Evolutionary conservation across 352 stramenopile species (phyloP), one percentile per base, ranked within the genome.

Genomic region (Thalassiosira pacifica): DNA sequence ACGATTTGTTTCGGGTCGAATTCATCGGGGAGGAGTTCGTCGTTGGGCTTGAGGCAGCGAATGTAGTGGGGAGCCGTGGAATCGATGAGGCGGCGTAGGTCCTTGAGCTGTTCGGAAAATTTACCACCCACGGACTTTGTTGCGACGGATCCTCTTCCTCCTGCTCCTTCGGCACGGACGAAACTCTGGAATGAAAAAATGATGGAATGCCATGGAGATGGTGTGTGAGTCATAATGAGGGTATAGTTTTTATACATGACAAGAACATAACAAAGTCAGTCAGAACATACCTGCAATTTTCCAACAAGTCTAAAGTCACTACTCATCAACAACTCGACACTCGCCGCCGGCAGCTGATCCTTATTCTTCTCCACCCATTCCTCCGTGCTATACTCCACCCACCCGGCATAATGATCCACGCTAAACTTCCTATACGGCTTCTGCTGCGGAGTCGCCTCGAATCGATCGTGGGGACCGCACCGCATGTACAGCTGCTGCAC

Each of bases 301-400:
- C 29, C 48, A 18, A 74, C 42, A 45, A 48, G 27, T 29, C 48
- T 42, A 63, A 63, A 74, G 1, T 27, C 68, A 16, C 70, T 79
- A 16, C 48, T 65, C n/a, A 52, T 42, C 48, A 92, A 73, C 6
- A 92, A 69, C 19, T 80, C 57, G 3, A 74, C 63, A 0, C 61
- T 70, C 13, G 61, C 77, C 55, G 40, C 45, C 34, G 83, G 83
- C 37, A 89, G 29, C 52, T 97, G 90, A 84, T 98, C 97, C 83
- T 97, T 97, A 85, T 99, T 99, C 92, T 99, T 99, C 68, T 99
- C 97, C 24, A 98, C 96, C 85, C 98, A 99, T 16, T 96, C 95
- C 55, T 97, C 97, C 19, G 95, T 96, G 59, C 96, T 92, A 87
- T 99, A 99, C 79, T 94, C 87, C n/a, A 99, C 97, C 34, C 91